Percentiles rank a stretch among this genome's conserved stretches.
These are phyloP conservation scores for Allium sativum DNA, from an alignment of 106 monocot species.

Conservation along the genomic window DNA sequence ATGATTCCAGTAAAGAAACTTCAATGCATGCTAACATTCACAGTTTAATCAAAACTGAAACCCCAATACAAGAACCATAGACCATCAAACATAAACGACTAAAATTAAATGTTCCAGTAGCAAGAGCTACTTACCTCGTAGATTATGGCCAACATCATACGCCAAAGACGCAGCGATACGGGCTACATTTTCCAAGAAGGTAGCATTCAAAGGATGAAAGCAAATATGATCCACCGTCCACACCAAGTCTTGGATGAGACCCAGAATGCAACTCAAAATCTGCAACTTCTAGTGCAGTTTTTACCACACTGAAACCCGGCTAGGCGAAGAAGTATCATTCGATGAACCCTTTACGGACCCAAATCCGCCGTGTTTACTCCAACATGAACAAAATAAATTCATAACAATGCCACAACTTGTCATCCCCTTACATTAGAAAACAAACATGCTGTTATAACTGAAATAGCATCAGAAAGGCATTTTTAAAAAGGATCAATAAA, in stretches of 20 bases:
- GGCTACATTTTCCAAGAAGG: conserved; percentile 37
- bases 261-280: conserved; percentile 51
- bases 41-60: too few relatives aligned
- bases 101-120: neutral
- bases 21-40: too few relatives aligned
- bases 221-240: conserved; percentile 84
- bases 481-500: too few relatives aligned
- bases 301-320: conserved; percentile 54
- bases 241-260: conserved; percentile 70
- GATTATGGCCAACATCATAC: conserved; percentile 43
- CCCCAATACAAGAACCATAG: too few relatives aligned
- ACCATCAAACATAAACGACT: neutral
- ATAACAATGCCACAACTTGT: too few relatives aligned
- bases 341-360: neutral
- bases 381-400: too few relatives aligned
- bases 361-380: too few relatives aligned
- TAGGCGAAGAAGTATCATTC: neutral
- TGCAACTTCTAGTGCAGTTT: conserved; percentile 32
- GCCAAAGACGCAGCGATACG: conserved; percentile 41
- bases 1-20: too few relatives aligned
- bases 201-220: conserved; percentile 56
- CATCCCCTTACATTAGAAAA: too few relatives aligned
- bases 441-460: too few relatives aligned
- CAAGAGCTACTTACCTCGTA: conserved; percentile 37
- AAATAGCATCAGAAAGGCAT: too few relatives aligned